phyloP scores from a whole-genome alignment of 345 rosid species.

The Pugionium dolabratum region DNA sequence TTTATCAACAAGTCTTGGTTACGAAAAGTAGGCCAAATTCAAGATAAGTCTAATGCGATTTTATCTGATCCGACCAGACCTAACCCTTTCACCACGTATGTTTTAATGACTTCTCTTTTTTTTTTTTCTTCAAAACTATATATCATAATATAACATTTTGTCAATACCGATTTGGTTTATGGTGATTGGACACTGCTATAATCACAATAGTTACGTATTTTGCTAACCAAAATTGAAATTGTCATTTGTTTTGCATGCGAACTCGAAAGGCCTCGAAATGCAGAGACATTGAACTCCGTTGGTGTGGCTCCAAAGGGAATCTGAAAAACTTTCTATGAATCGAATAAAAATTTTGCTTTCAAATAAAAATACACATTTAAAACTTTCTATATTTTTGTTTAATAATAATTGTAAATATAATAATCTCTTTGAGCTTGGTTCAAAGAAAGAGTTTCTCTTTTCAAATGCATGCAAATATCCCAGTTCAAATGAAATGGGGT shows the following conservation, averaged over 20 bases:
- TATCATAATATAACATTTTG: no score
- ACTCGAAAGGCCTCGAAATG: slow-evolving; percentile 41
- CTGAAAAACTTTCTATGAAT: slow-evolving; percentile 25
- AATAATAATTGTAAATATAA: slow-evolving; percentile 23
- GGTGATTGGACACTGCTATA: no score
- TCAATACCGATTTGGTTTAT: no score
- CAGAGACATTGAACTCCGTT: slow-evolving; percentile 47
- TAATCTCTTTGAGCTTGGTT: slow-evolving; percentile 11
- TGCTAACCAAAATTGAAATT: background rate
- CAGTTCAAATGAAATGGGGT: no score
- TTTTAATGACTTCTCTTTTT: no score
- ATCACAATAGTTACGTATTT: no score
- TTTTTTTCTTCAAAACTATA: no score
- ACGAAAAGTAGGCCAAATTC: slow-evolving; percentile 53
- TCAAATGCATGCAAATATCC: background rate
- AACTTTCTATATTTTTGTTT: background rate
- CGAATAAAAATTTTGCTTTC: slow-evolving; percentile 7
- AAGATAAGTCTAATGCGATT: slow-evolving; percentile 38
- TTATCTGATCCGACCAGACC: slow-evolving; percentile 40
- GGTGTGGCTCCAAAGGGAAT: slow-evolving; percentile 45
- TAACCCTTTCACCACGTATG: slow-evolving; percentile 44
- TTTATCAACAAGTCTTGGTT: slow-evolving; percentile 54
- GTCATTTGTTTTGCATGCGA: background rate
- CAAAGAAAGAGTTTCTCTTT: background rate
- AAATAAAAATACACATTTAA: background rate